Percentiles rank a stretch among this genome's conserved stretches.
Conservation (phyloP, 176 grass and related monocot genomes). For the Carex pumila region DNA sequence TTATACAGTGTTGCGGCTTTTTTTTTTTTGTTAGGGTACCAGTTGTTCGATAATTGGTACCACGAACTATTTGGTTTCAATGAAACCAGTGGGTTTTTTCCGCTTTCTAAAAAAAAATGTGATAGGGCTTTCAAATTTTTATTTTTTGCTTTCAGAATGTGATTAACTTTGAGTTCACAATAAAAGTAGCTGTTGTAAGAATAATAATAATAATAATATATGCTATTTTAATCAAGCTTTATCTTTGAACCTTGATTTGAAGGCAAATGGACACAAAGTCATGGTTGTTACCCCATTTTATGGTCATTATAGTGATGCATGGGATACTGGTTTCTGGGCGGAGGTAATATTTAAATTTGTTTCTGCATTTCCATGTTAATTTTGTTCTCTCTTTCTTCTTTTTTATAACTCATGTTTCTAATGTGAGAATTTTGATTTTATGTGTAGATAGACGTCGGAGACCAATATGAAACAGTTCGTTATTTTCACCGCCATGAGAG, state of each 20-base stretch:
- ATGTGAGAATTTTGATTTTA: too few relatives aligned
- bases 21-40: too few relatives aligned
- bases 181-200: not conserved
- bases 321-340: constrained; percentile 57
- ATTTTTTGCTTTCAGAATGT: not conserved
- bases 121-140: not conserved
- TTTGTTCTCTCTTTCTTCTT: not conserved
- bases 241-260: not conserved
- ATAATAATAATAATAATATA: not conserved
- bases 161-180: not conserved
- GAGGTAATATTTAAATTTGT: constrained; percentile 33
- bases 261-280: constrained; percentile 72
- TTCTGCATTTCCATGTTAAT: not conserved
- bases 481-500: too few relatives aligned
- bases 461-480: too few relatives aligned
- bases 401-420: too few relatives aligned
- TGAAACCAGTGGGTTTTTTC: too few relatives aligned
- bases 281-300: constrained; percentile 77
- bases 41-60: too few relatives aligned
- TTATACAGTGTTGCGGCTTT: not conserved
- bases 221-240: constrained; percentile 1
- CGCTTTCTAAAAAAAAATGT: too few relatives aligned
- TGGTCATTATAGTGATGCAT: constrained; percentile 92
- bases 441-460: too few relatives aligned
- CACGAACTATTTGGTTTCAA: too few relatives aligned